A percentile compares a stretch with the other conserved stretches of the same genome.
phyloP scores from a whole-genome alignment of 371 early-diverging fungal genomes.

The Mucor irregularis region DNA sequence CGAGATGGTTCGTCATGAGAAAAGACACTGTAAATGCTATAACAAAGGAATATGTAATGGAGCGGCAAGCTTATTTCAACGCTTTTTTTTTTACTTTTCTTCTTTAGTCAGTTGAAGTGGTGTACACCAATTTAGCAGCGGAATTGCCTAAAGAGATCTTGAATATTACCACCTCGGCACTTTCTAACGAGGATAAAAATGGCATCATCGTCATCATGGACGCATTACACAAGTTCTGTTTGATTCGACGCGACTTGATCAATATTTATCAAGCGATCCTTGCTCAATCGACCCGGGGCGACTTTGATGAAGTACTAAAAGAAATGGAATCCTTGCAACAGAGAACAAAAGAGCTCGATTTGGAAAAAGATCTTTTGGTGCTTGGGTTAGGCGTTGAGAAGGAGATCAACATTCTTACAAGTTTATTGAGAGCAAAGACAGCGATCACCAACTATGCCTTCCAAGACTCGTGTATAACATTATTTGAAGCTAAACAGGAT shows the following conservation, averaged over 20 bases:
- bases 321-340: conserved; percentile 16
- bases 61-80: too few relatives aligned
- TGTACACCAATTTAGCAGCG: conserved; percentile 35
- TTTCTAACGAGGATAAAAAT: conserved; percentile 11
- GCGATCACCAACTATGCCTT: conserved; percentile 57
- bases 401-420: conserved; percentile 47
- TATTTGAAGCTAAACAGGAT: conserved; percentile 47
- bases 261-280: conserved; percentile 32
- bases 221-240: conserved; percentile 29
- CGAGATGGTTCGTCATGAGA: conserved; percentile 48
- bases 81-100: background rate
- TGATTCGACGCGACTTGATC: conserved; percentile 38
- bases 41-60: background rate
- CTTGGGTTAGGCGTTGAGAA: conserved; percentile 49
- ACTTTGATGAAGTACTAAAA: conserved; percentile 17
- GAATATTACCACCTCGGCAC: conserved; percentile 8
- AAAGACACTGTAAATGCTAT: conserved; percentile 41
- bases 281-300: conserved; percentile 26
- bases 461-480: conserved; percentile 53
- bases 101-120: conserved; percentile 26
- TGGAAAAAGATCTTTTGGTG: conserved; percentile 26
- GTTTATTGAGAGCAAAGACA: conserved; percentile 43
- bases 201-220: conserved; percentile 20
- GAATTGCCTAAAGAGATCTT: conserved; percentile 37
- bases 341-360: conserved; percentile 17